Base-by-base conservation (phyloP, 768 basidiomycete genomes). In the Xerocomellus amylosporus region DNA sequence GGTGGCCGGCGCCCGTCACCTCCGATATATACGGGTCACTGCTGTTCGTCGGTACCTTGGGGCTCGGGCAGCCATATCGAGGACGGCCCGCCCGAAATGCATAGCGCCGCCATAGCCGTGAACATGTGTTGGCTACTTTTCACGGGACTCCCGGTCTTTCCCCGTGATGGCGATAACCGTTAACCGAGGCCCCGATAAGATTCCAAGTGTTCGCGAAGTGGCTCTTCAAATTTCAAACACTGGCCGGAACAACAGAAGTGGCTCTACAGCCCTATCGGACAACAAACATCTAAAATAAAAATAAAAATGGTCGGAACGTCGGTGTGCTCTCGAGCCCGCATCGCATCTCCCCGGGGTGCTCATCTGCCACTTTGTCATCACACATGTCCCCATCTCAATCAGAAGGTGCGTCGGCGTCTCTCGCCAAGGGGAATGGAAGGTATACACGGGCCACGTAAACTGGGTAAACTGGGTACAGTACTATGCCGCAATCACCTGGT, bases 401-500 rank as follows among this genome's bases (percentile, higher is more conserved):
- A 30, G 30, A 30, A 30, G 30, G 30, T 10, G 30, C 30, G 30
- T 20, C 10, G 2, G 30, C 30, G 30, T 20, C 10, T 8, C 15
- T 26, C 33, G 26, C 46, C 34, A 19, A 22, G 17, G 20, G 24
- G 46, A 36, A 28, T 28, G 14, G n/a, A 26, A 54, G n/a, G 26
- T 20, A n/a, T 17, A 37, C 22, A 9, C 12, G 33, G n/a, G 12
- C 30, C 36, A 38, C 37, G n/a, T 28, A 34, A 53, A 13, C 15
- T 24, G 24, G 24, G 24, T 24, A 24, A 24, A 4, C n/a, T 14
- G 14, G 24, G 26, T 53, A 43, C 19, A 10, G 39, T 36, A n/a
- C n/a, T n/a, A 45, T 50, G 22, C 41, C n/a, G 19, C 34, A 31
- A 46, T 56, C 60, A 38, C 24, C 28, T 46, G 39, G 39, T 46